These are phyloP conservation scores for Saccharomyces hybrid DNA, from an alignment of 1,139 yeast genomes.

Conservation along the genomic window DNA sequence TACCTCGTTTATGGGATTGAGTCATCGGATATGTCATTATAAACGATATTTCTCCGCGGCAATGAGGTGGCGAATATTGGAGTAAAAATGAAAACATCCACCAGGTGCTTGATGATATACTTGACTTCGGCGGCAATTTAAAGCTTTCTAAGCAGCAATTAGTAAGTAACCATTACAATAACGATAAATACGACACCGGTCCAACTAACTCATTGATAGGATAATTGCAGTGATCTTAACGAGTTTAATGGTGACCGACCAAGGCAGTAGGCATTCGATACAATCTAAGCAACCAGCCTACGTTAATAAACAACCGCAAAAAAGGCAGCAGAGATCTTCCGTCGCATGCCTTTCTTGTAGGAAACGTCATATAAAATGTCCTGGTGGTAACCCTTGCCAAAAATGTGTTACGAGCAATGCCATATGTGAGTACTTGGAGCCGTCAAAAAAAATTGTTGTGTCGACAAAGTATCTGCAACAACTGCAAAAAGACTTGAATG, in stretches of 20 bases:
- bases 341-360: constrained; percentile 59
- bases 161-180: not conserved
- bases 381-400: constrained; percentile 71
- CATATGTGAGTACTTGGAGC: constrained; percentile 68
- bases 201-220: not conserved
- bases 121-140: not conserved
- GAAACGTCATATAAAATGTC: constrained; percentile 69
- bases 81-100: not conserved
- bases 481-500: constrained; percentile 55
- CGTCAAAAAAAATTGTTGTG: constrained; percentile 69
- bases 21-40: not conserved
- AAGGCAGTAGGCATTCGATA: not conserved
- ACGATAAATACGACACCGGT: not conserved
- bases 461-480: constrained; percentile 65
- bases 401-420: constrained; percentile 54
- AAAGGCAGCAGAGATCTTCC: constrained; percentile 12
- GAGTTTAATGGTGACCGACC: not conserved
- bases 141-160: too few species aligned
- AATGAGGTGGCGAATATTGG: not conserved
- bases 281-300: not conserved
- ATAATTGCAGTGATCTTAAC: not conserved
- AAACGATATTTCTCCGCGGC: not conserved
- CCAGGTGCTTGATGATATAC: not conserved
- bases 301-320: not conserved
- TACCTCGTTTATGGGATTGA: not conserved